phyloP scores from a whole-genome alignment of 192 early-diverging fungal species.

The Backusella morwellensis region DNA sequence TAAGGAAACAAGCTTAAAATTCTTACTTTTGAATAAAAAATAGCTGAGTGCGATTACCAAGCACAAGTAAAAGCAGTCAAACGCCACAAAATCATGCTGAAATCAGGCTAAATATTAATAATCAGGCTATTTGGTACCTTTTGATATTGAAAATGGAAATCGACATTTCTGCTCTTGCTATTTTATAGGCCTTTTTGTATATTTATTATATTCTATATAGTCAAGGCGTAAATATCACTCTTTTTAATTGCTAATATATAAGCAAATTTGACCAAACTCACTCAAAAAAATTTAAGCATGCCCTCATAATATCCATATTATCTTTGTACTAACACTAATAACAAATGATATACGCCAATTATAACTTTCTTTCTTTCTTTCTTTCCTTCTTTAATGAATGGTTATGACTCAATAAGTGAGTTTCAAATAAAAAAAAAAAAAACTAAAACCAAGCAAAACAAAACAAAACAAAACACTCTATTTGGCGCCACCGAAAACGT shows the following conservation, averaged over 20 bases:
- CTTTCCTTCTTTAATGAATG: neutral
- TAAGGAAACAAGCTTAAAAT: neutral
- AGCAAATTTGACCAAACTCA: too few relatives aligned
- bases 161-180: too few relatives aligned
- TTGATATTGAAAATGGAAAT: too few relatives aligned
- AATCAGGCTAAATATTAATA: neutral
- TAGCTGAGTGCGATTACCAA: neutral
- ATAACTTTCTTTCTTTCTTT: too few relatives aligned
- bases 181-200: too few relatives aligned
- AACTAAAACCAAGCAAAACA: neutral
- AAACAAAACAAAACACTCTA: neutral
- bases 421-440: neutral
- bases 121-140: neutral
- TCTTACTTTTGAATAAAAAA: neutral
- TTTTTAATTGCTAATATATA: too few relatives aligned
- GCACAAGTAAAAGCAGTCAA: slow-evolving; percentile 11
- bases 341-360: too few relatives aligned
- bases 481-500: slow-evolving; percentile 9
- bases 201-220: too few relatives aligned
- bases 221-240: too few relatives aligned
- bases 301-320: too few relatives aligned
- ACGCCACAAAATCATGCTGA: slow-evolving; percentile 10
- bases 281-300: too few relatives aligned
- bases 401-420: neutral
- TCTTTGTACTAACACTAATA: neutral